A percentile compares a stretch with the other conserved stretches of the same genome.
phyloP scores from a whole-genome alignment of 2,329 filamentous ascomycete species.

The Pyrenophora tritici-repentis region DNA sequence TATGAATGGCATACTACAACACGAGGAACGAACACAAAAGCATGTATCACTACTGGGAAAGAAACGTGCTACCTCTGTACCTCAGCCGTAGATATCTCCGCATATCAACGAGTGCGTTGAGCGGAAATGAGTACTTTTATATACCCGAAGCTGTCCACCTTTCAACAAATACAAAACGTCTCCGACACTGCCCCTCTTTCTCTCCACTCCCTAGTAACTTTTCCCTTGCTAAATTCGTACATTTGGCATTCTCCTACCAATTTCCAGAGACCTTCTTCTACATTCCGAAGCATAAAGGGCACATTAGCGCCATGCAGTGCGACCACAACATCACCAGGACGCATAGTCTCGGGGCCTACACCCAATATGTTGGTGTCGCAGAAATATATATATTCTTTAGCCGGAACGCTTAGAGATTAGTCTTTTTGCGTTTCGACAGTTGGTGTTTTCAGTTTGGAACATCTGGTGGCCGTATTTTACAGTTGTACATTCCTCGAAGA shows the following conservation, averaged over 20 bases:
- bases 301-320: not conserved
- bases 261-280: not conserved
- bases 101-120: too few species aligned
- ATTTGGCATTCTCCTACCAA: constrained; percentile 10
- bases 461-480: not conserved
- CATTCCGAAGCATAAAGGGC: not conserved
- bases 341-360: not conserved
- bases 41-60: too few species aligned
- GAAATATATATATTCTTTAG: too few species aligned
- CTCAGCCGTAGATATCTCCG: too few species aligned
- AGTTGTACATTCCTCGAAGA: not conserved
- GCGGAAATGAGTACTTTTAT: too few species aligned
- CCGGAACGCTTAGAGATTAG: too few species aligned
- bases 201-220: not conserved
- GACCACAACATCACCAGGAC: not conserved
- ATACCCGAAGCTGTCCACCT: too few species aligned
- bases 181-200: not conserved
- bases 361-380: not conserved
- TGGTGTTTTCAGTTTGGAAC: not conserved
- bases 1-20: too few species aligned
- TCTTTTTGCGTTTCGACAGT: too few species aligned
- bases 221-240: not conserved
- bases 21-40: too few species aligned
- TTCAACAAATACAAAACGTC: not conserved
- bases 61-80: too few species aligned